These are phyloP conservation scores for Osmanthus fragrans DNA, from an alignment of 257 asterid genomes.

Conservation along the genomic window DNA sequence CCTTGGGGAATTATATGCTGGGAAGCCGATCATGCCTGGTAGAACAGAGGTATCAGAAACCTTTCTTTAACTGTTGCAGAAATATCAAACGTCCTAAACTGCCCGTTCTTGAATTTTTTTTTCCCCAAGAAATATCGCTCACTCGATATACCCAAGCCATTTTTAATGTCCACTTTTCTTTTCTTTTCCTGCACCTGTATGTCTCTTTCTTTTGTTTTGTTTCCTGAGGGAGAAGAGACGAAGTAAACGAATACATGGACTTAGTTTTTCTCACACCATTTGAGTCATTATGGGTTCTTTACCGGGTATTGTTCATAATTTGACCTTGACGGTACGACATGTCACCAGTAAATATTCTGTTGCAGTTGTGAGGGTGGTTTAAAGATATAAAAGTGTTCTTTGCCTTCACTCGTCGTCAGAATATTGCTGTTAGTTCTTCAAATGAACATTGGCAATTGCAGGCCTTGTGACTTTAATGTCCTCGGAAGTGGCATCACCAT, in stretches of 20 bases:
- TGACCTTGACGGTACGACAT: not conserved
- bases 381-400: too few species aligned
- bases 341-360: not conserved
- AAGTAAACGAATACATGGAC: not conserved
- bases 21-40: constrained; percentile 94
- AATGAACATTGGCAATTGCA: not conserved
- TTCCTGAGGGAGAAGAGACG: not conserved
- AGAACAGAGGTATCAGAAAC: constrained; percentile 77
- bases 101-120: not conserved
- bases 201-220: too few species aligned
- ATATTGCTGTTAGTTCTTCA: not conserved
- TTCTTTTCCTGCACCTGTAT: not conserved
- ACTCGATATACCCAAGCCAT: not conserved
- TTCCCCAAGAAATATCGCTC: not conserved
- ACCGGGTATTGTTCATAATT: too few species aligned
- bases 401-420: not conserved
- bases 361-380: too few species aligned
- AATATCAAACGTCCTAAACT: not conserved
- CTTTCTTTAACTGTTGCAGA: not conserved
- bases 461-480: too few species aligned
- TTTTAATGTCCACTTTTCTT: too few species aligned
- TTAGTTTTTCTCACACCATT: not conserved
- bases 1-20: constrained; percentile 80
- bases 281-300: not conserved
- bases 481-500: too few species aligned